Percentiles rank a stretch among this genome's conserved stretches.
phyloP scores from a whole-genome alignment of 495 filamentous ascomycete species.

The Arthonia radiata region DNA sequence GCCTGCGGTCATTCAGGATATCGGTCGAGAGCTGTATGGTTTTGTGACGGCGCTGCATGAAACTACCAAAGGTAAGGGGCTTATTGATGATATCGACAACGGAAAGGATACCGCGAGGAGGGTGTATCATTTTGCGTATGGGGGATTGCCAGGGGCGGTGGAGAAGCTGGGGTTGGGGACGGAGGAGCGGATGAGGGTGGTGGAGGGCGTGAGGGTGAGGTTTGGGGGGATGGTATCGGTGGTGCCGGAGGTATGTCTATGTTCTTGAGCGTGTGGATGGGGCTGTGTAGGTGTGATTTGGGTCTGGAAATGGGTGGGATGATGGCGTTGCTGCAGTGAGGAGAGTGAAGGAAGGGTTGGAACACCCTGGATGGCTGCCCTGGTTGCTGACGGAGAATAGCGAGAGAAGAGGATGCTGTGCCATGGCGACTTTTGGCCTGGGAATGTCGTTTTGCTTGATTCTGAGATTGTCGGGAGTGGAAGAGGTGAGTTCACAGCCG shows the following conservation, averaged over 20 bases:
- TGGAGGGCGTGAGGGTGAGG: too few species aligned
- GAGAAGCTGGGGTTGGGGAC: conserved; percentile 7
- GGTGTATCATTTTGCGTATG: conserved; percentile 11
- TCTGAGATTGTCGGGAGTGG: too few species aligned
- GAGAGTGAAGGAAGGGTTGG: too few species aligned
- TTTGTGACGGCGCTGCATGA: conserved; percentile 10
- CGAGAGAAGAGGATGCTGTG: conserved; percentile 12
- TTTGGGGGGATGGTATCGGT: too few species aligned
- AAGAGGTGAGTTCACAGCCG: too few species aligned
- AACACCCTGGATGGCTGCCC: conserved; percentile 8
- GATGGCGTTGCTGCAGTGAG: too few species aligned
- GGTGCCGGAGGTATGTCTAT: too few species aligned
- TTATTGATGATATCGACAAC: conserved; percentile 7
- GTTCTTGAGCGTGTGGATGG: too few species aligned
- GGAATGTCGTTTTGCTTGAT: conserved; percentile 7
- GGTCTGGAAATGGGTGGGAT: conserved; percentile 8
- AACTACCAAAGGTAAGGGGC: conserved; percentile 1
- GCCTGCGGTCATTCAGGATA: conserved; percentile 5
- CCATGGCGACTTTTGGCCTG: conserved; percentile 17
- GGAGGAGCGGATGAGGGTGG: conserved; percentile 8
- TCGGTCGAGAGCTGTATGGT: conserved; percentile 7
- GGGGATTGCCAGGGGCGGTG: conserved; percentile 6
- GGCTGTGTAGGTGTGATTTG: conserved; percentile 9
- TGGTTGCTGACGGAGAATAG: conserved; percentile 9
- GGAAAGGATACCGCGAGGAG: conserved; percentile 10